phyloP scores from a whole-genome alignment of 306 rosid genomes.

The Quercus robur region DNA sequence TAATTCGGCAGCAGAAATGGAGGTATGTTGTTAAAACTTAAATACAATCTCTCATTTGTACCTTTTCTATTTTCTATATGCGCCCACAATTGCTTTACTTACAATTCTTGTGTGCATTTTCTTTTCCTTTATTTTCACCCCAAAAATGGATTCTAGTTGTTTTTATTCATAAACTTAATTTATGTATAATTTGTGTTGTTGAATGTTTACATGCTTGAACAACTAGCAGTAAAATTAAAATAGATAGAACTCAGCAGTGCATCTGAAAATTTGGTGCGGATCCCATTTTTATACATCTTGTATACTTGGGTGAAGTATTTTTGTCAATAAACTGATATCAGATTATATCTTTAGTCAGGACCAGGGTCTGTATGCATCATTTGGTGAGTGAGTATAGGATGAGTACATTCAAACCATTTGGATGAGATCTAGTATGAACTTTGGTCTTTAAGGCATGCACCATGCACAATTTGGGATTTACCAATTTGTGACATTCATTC shows the following conservation, averaged over 20 bases:
- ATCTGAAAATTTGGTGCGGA: not conserved
- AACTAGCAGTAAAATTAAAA: not conserved
- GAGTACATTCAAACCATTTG: not conserved
- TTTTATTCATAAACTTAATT: not conserved
- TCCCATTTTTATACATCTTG: not conserved
- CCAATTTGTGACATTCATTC: not conserved
- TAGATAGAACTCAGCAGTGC: not conserved
- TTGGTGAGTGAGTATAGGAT: not conserved
- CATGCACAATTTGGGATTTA: not conserved
- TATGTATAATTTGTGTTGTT: not conserved
- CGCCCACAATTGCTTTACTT: not conserved
- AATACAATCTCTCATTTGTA: not conserved
- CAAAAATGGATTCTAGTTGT: not conserved
- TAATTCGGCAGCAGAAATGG: conserved; percentile 73
- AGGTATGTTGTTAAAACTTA: conserved; percentile 51
- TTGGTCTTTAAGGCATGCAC: not conserved
- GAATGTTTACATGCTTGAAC: not conserved
- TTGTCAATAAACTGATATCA: not conserved
- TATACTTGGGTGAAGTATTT: too few species aligned
- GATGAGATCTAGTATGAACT: not conserved
- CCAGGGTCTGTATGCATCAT: not conserved
- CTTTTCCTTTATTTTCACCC: not conserved
- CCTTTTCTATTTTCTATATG: not conserved
- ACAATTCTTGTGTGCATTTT: not conserved
- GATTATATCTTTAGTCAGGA: not conserved